Percentiles rank a stretch among this genome's conserved stretches.
Evolutionary conservation across 2,329 filamentous ascomycete species (phyloP).

Genomic region (Pyrenophora seminiperda): DNA sequence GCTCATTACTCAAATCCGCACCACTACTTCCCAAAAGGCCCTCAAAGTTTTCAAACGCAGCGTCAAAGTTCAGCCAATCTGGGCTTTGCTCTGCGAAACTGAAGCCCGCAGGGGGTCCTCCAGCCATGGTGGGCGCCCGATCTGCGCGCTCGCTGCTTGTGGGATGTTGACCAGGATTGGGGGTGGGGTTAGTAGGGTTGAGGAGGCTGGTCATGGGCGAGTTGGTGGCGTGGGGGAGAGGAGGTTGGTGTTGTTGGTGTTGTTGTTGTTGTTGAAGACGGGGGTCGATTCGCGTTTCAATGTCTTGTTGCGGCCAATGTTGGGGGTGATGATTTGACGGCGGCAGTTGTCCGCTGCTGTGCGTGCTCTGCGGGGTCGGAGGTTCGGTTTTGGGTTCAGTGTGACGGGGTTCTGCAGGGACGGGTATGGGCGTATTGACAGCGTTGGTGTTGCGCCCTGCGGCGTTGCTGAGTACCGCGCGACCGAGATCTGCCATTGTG

Average conservation of each 20-base stretch:
- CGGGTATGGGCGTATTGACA: slow-evolving; percentile 40
- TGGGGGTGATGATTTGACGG: slow-evolving; percentile 15
- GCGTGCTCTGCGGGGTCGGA: slow-evolving; percentile 23
- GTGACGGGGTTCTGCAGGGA: slow-evolving; percentile 25
- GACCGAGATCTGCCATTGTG: slow-evolving; percentile 52
- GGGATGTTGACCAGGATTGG: slow-evolving; percentile 44
- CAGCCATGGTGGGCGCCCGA: slow-evolving; percentile 29
- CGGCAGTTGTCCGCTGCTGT: slow-evolving; percentile 17
- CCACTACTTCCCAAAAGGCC: slow-evolving; percentile 46
- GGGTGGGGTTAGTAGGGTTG: slow-evolving; percentile 34
- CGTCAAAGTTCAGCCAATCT: slow-evolving; percentile 49
- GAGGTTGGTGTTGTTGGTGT: too few species aligned
- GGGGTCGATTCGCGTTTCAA: slow-evolving; percentile 42
- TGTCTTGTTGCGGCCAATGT: slow-evolving; percentile 34
- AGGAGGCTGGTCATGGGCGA: slow-evolving; percentile 39
- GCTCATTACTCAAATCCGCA: slow-evolving; percentile 47
- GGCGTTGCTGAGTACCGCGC: slow-evolving; percentile 48
- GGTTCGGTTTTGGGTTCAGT: slow-evolving; percentile 28
- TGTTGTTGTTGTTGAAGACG: slow-evolving; percentile 32
- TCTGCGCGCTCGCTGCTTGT: slow-evolving; percentile 46
- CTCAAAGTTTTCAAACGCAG: slow-evolving; percentile 50
- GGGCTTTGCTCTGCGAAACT: slow-evolving; percentile 44
- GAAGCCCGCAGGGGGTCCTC: slow-evolving; percentile 24
- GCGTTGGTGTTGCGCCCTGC: slow-evolving; percentile 43
- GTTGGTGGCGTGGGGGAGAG: too few species aligned